Percentiles rank a stretch among this genome's conserved stretches.
phyloP scores from a whole-genome alignment of 2,329 filamentous ascomycete species.

The Pleomassaria siparia region DNA sequence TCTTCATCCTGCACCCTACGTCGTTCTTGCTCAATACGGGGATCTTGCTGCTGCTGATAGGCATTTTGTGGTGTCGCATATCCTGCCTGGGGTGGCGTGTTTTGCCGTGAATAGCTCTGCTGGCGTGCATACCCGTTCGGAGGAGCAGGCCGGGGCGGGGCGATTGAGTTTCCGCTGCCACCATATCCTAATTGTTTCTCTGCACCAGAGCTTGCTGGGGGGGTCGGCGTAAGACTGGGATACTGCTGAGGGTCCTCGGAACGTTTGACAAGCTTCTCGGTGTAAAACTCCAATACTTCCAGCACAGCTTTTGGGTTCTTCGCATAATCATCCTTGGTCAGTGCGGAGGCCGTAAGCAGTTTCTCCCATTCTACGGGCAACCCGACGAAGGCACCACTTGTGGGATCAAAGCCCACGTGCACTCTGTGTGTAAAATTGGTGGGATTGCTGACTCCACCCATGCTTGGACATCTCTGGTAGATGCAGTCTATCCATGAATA shows the following conservation, averaged over 20 bases:
- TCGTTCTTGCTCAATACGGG: slow-evolving; percentile 42
- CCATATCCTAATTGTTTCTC: slow-evolving; percentile 54
- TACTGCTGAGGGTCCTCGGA: slow-evolving; percentile 71
- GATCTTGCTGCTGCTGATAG: slow-evolving; percentile 40
- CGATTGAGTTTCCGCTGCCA: slow-evolving; percentile 48
- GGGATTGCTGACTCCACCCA: slow-evolving; percentile 97
- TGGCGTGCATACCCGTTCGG: slow-evolving; percentile 46
- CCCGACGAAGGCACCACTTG: slow-evolving; percentile 92
- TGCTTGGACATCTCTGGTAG: slow-evolving; percentile 92
- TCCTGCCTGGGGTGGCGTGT: slow-evolving; percentile 32
- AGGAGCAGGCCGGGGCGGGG: slow-evolving; percentile 51
- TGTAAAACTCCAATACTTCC: slow-evolving; percentile 83
- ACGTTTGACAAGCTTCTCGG: slow-evolving; percentile 73
- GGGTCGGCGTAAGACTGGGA: slow-evolving; percentile 67
- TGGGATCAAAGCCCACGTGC: slow-evolving; percentile 95
- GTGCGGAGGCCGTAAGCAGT: slow-evolving; percentile 90
- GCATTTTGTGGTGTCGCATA: slow-evolving; percentile 34
- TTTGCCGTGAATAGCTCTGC: slow-evolving; percentile 47
- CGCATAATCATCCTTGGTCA: slow-evolving; percentile 98
- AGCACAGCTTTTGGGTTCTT: slow-evolving; percentile 77
- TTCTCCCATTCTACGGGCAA: slow-evolving; percentile 97
- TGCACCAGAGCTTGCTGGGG: slow-evolving; percentile 52
- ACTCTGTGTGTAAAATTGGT: slow-evolving; percentile 98
- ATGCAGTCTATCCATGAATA: slow-evolving; percentile 99
- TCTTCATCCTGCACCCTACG: slow-evolving; percentile 45